Conservation (phyloP, 768 basidiomycete species). For the Boletus edulis region DNA sequence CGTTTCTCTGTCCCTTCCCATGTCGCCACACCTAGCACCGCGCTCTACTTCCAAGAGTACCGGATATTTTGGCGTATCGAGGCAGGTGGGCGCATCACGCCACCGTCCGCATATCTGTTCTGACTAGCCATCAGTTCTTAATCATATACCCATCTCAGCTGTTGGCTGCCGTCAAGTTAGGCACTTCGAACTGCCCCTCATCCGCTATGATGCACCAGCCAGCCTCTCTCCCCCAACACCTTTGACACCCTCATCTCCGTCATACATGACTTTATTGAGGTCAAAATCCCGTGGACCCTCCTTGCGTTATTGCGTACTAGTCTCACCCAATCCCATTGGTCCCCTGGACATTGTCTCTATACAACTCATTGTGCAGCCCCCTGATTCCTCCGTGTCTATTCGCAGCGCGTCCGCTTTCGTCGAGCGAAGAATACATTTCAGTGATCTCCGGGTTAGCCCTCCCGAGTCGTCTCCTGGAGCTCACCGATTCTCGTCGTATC, state of each 20-base stretch:
- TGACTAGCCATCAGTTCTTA: constrained; percentile 49
- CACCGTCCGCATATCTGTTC: constrained; percentile 9
- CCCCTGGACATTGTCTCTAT: constrained; percentile 72
- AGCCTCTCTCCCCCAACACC: constrained; percentile 36
- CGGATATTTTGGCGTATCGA: constrained; percentile 82
- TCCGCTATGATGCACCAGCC: constrained; percentile 63
- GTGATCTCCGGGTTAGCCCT: constrained; percentile 34
- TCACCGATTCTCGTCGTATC: constrained; percentile 17
- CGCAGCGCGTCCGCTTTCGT: constrained; percentile 63
- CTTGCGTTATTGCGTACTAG: constrained; percentile 57
- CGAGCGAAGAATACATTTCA: constrained; percentile 69
- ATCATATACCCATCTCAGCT: constrained; percentile 60
- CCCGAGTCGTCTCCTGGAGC: constrained; percentile 23
- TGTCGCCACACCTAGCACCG: constrained; percentile 63
- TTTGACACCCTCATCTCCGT: constrained; percentile 34
- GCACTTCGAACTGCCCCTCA: constrained; percentile 68
- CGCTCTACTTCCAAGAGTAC: constrained; percentile 69
- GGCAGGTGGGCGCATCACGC: constrained; percentile 53
- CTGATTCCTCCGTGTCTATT: constrained; percentile 54
- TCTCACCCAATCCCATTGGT: constrained; percentile 59
- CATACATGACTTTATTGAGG: constrained; percentile 40
- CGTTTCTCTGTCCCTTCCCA: constrained; percentile 64
- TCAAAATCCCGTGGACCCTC: constrained; percentile 55
- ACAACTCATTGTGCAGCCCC: constrained; percentile 57
- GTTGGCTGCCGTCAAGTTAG: constrained; percentile 69